Conservation (phyloP, 106 monocot genomes). For the Hemerocallis citrina region DNA sequence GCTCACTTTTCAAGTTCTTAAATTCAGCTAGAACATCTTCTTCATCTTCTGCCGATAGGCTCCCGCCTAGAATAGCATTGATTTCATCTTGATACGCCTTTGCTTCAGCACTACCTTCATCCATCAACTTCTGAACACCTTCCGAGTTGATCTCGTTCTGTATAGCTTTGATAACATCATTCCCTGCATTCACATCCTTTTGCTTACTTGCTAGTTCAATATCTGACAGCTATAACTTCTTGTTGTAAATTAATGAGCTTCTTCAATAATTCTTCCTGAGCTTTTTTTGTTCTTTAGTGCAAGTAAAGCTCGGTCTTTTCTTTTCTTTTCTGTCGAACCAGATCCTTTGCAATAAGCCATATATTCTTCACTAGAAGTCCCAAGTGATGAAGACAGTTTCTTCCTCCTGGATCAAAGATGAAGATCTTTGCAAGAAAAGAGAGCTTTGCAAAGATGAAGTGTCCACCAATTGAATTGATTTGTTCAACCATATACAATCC, state of each 20-base stretch:
- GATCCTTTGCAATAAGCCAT: slow-evolving; percentile 63
- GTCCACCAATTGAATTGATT: too few relatives aligned
- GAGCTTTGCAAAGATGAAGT: too few relatives aligned
- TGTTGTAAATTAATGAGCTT: slow-evolving; percentile 93
- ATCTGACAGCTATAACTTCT: slow-evolving; percentile 87
- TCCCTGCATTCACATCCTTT: slow-evolving; percentile 81
- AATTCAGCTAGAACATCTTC: slow-evolving; percentile 70
- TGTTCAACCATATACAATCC: too few relatives aligned
- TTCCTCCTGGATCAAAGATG: too few relatives aligned
- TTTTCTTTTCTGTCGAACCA: slow-evolving; percentile 77
- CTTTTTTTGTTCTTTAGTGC: slow-evolving; percentile 92
- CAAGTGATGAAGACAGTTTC: too few relatives aligned
- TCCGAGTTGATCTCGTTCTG: slow-evolving; percentile 94
- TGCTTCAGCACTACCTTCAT: slow-evolving; percentile 88
- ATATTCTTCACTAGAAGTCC: too few relatives aligned
- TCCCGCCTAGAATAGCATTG: slow-evolving; percentile 62
- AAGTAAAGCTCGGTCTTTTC: slow-evolving; percentile 86
- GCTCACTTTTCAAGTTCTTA: slow-evolving; percentile 61
- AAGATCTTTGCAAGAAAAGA: too few relatives aligned
- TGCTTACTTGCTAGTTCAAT: slow-evolving; percentile 87
- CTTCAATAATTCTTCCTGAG: slow-evolving; percentile 85
- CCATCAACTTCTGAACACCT: slow-evolving; percentile 94
- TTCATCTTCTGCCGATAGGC: slow-evolving; percentile 63
- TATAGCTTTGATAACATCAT: slow-evolving; percentile 75
- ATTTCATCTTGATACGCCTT: slow-evolving; percentile 98